Evolutionary conservation across 169 alveolate species (phyloP).

Genomic region (Fabrea salina): DNA sequence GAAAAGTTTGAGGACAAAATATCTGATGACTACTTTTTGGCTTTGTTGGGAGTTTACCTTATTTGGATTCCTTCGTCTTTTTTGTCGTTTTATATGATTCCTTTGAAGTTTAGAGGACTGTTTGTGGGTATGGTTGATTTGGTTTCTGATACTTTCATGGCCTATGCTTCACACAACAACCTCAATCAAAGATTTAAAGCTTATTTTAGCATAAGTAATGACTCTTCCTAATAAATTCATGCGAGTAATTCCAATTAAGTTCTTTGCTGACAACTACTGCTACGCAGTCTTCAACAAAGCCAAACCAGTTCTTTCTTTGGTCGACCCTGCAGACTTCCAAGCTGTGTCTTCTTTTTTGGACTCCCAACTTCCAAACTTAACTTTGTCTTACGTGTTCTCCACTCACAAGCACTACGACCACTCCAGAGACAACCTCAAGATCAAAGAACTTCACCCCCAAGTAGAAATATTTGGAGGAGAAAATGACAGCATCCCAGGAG

Average conservation of each 20-base stretch:
- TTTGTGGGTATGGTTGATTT: not conserved
- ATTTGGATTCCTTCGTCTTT: not conserved
- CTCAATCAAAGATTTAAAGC: not conserved
- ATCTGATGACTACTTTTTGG: not conserved
- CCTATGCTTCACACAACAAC: constrained; percentile 9
- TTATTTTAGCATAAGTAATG: too few species aligned
- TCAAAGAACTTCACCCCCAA: not conserved
- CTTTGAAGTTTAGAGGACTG: not conserved
- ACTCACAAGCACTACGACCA: not conserved
- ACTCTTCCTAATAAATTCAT: too few species aligned
- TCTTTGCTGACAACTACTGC: not conserved
- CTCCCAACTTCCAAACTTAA: not conserved
- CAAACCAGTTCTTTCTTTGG: not conserved
- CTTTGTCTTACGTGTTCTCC: not conserved
- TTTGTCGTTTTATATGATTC: not conserved
- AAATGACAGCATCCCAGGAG: constrained; percentile 70
- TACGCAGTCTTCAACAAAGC: not conserved
- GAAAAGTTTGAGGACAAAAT: not conserved
- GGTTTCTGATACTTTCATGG: not conserved
- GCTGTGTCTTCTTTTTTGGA: not conserved
- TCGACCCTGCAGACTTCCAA: not conserved
- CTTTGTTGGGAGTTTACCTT: not conserved
- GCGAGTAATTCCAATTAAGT: not conserved
- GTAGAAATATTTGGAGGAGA: not conserved
- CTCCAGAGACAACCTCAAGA: not conserved